These are phyloP conservation scores for Trichoderma sp. DNA, from an alignment of 2,329 filamentous ascomycete species.

Conservation along the genomic window DNA sequence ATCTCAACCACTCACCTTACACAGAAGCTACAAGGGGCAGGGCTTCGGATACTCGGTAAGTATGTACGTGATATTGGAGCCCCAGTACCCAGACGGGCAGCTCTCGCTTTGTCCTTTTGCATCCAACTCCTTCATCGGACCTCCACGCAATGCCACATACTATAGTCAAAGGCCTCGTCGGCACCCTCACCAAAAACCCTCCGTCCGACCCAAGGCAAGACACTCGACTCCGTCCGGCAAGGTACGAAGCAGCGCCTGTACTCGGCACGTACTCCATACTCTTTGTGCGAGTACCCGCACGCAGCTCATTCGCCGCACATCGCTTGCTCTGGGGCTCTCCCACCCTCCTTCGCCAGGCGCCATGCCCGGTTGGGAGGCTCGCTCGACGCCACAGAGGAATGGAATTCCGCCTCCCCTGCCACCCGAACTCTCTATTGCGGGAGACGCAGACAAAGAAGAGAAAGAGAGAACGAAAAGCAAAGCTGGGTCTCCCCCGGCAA, in stretches of 20 bases:
- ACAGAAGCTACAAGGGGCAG: background rate
- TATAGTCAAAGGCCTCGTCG: background rate
- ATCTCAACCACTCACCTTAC: background rate
- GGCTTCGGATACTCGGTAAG: background rate
- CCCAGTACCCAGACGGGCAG: background rate
- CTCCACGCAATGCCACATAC: background rate
- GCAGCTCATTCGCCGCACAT: constrained; percentile 17
- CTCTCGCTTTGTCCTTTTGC: background rate
- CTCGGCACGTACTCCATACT: background rate
- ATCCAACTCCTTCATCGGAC: background rate
- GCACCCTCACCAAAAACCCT: background rate
- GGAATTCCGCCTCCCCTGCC: constrained; percentile 17
- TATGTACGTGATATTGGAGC: background rate
- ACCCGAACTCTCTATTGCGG: background rate
- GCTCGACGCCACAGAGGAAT: constrained; percentile 25
- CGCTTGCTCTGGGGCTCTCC: constrained; percentile 12
- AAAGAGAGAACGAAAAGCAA: background rate
- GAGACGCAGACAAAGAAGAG: background rate
- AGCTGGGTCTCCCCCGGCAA: background rate
- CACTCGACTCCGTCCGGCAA: background rate
- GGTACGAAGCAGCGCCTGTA: background rate
- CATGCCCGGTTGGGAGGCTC: constrained; percentile 24
- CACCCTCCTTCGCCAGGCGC: constrained; percentile 24
- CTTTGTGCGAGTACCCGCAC: background rate
- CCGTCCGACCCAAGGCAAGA: background rate